These are phyloP conservation scores for Dioscorea zingiberensis DNA, from an alignment of 106 monocot species.

Conservation along the genomic window DNA sequence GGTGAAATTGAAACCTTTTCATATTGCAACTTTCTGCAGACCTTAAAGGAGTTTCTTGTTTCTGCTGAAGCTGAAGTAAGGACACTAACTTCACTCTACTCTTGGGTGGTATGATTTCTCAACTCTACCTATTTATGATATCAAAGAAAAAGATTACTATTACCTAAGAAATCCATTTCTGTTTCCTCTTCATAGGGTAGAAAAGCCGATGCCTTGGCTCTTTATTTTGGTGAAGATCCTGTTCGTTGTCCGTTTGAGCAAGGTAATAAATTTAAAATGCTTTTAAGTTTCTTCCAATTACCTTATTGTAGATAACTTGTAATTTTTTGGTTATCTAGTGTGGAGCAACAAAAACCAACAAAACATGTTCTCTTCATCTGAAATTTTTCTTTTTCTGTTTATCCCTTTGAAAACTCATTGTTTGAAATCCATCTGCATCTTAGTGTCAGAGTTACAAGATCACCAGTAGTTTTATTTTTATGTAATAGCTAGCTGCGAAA, in stretches of 20 bases:
- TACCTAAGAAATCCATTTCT: neutral
- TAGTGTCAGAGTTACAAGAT: no score
- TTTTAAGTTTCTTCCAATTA: no score
- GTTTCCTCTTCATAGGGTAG: constrained; percentile 31
- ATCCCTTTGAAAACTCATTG: no score
- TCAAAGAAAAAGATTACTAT: neutral
- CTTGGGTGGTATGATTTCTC: constrained; percentile 34
- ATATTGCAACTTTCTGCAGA: constrained; percentile 18
- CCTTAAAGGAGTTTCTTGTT: constrained; percentile 38
- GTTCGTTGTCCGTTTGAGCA: constrained; percentile 58
- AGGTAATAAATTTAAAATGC: constrained; percentile 24
- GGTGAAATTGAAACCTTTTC: no score
- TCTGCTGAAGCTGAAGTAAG: constrained; percentile 54
- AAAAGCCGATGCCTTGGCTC: constrained; percentile 57
- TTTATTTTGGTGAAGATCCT: constrained; percentile 62
- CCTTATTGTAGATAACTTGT: neutral
- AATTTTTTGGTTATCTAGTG: no score
- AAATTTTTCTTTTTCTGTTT: no score
- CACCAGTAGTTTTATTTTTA: no score
- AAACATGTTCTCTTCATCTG: no score
- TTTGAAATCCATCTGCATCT: no score
- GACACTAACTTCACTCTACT: constrained; percentile 45
- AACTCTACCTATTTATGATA: neutral
- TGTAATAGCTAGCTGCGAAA: no score
- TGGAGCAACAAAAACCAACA: no score